Percentiles rank a stretch among this genome's conserved stretches.
phyloP scores from a whole-genome alignment of 2,329 filamentous ascomycete species.

The Sarocladiaceae sp. region DNA sequence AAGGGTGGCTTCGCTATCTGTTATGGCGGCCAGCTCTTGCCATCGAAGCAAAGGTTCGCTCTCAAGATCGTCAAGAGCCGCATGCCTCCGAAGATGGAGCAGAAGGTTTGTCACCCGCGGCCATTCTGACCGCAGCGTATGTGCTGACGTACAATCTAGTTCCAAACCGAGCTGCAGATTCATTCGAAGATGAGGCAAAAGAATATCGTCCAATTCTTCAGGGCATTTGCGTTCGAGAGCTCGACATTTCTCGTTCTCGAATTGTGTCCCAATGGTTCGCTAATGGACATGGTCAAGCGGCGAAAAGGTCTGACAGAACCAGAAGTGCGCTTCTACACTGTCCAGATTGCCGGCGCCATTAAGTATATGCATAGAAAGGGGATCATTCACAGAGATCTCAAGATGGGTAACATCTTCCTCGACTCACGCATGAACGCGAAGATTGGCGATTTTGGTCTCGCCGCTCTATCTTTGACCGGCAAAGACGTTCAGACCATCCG shows the following conservation, averaged over 20 bases:
- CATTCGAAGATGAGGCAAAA: conserved; percentile 97
- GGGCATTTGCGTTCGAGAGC: conserved; percentile 84
- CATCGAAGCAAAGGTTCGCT: conserved; percentile 64
- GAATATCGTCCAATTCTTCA: conserved; percentile 92
- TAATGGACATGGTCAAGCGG: conserved; percentile 97
- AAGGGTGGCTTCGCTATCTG: conserved; percentile 83
- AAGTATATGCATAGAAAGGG: conserved; percentile 97
- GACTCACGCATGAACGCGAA: conserved; percentile 96
- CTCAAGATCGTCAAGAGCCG: conserved; percentile 81
- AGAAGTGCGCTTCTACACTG: conserved; percentile 87
- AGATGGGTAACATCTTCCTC: conserved; percentile 97
- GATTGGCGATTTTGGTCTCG: conserved; percentile 94
- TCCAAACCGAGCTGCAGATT: conserved; percentile 86
- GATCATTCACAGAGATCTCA: conserved; percentile 93
- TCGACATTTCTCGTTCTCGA: conserved; percentile 94
- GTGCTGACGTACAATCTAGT: conserved; percentile 34
- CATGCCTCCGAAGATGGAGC: conserved; percentile 79
- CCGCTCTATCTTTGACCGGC: conserved; percentile 85
- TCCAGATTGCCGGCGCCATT: conserved; percentile 94
- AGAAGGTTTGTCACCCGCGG: conserved; percentile 56
- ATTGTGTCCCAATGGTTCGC: conserved; percentile 88
- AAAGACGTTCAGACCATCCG: conserved; percentile 82
- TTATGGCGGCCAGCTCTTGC: conserved; percentile 65
- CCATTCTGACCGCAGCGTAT: neutral
- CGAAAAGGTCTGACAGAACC: conserved; percentile 87